These are phyloP conservation scores for Paecilomyces dactylethromorphus DNA, from an alignment of 2,329 filamentous ascomycete genomes.

Conservation along the genomic window DNA sequence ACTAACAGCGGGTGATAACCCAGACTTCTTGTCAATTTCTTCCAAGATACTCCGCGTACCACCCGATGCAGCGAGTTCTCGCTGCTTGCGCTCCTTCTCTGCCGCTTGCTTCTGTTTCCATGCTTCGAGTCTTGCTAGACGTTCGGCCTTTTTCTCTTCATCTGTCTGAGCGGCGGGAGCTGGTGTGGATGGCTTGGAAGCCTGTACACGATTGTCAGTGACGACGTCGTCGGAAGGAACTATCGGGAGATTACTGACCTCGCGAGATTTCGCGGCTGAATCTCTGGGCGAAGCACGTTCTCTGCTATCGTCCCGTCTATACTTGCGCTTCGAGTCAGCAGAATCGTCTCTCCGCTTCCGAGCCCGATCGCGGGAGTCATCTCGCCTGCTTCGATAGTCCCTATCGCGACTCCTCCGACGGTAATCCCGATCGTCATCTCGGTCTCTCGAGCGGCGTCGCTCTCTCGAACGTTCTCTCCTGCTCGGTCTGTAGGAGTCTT, in stretches of 20 bases:
- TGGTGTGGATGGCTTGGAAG: conserved; percentile 45
- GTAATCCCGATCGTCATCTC: conserved; percentile 52
- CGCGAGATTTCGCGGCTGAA: conserved; percentile 45
- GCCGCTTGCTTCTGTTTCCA: conserved; percentile 87
- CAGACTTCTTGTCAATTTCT: conserved; percentile 67
- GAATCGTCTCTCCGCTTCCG: conserved; percentile 62
- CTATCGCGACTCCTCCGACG: conserved; percentile 61
- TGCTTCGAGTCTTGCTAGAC: conserved; percentile 73
- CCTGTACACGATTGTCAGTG: conserved; percentile 33
- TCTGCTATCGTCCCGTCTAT: conserved; percentile 60
- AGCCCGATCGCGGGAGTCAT: conserved; percentile 63
- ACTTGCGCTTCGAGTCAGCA: conserved; percentile 62
- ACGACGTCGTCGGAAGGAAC: conserved; percentile 7
- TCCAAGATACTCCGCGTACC: conserved; percentile 62
- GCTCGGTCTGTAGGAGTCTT: conserved; percentile 56
- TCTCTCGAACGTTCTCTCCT: conserved; percentile 60
- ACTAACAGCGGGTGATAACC: conserved; percentile 46
- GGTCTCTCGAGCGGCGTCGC: conserved; percentile 53
- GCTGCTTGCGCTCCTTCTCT: conserved; percentile 65
- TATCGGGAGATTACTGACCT: conserved; percentile 44
- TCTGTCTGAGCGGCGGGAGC: conserved; percentile 52
- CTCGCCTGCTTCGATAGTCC: conserved; percentile 63
- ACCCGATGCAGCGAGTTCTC: conserved; percentile 56
- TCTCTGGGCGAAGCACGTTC: conserved; percentile 47
- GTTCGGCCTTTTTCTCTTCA: conserved; percentile 71